A percentile compares a stretch with the other conserved stretches of the same genome.
Conservation (phyloP, 352 stramenopile genomes). For the Pythium apleroticum region DNA sequence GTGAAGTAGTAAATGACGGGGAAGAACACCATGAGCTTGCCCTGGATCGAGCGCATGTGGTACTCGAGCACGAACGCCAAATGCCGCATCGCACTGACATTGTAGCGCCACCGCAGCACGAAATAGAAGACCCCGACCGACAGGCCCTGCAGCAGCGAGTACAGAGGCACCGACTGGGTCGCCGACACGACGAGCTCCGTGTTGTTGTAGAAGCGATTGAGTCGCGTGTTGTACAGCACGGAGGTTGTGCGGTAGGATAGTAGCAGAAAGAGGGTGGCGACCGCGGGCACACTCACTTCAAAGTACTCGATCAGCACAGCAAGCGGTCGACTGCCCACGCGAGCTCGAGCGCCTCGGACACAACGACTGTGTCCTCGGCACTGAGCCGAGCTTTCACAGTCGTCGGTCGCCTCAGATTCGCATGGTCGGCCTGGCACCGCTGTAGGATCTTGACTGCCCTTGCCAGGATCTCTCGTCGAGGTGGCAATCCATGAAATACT, state of each 20-base stretch:
- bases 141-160: slow-evolving; percentile 17
- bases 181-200: not conserved
- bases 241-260: slow-evolving; percentile 11
- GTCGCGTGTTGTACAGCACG: slow-evolving; percentile 23
- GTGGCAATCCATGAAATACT: slow-evolving; percentile 5
- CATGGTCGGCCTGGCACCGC: not conserved
- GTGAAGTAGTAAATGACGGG: slow-evolving; percentile 26
- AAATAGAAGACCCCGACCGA: slow-evolving; percentile 19
- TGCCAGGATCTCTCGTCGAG: not conserved
- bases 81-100: slow-evolving; percentile 17
- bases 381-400: not conserved
- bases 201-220: slow-evolving; percentile 23
- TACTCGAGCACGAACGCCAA: slow-evolving; percentile 29
- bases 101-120: slow-evolving; percentile 18
- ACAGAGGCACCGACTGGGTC: slow-evolving; percentile 19
- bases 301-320: slow-evolving; percentile 26
- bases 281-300: slow-evolving; percentile 22
- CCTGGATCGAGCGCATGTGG: slow-evolving; percentile 25
- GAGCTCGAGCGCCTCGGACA: slow-evolving; percentile 16
- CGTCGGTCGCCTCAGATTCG: not conserved
- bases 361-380: not conserved
- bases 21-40: slow-evolving; percentile 27
- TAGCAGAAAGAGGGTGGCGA: slow-evolving; percentile 18
- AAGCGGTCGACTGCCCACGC: slow-evolving; percentile 4
- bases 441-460: not conserved